A percentile compares a stretch with the other conserved stretches of the same genome.
Evolutionary conservation across 495 filamentous ascomycete genomes (phyloP).

Genomic region (Talaromyces ruber): DNA sequence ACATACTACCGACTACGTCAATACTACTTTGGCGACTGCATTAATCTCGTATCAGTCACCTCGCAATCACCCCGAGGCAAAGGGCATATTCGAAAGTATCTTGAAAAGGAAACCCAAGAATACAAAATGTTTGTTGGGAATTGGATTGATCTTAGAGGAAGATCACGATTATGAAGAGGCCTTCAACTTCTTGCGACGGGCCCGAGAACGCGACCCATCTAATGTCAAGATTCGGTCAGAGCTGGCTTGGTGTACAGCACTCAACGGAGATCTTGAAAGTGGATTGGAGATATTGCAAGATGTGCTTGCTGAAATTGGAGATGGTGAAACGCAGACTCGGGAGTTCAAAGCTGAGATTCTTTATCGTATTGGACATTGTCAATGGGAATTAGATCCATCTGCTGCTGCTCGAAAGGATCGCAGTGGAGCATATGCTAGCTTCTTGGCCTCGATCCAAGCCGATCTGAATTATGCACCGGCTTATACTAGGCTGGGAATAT

Average conservation of each 20-base stretch:
- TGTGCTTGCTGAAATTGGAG: slow-evolving; percentile 52
- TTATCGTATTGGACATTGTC: slow-evolving; percentile 80
- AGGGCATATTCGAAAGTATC: slow-evolving; percentile 68
- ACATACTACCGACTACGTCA: slow-evolving; percentile 64
- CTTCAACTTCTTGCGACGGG: slow-evolving; percentile 65
- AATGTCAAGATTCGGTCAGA: slow-evolving; percentile 76
- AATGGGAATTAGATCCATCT: slow-evolving; percentile 76
- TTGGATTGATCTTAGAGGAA: slow-evolving; percentile 86
- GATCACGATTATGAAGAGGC: slow-evolving; percentile 79
- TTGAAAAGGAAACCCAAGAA: slow-evolving; percentile 62
- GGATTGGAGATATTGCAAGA: slow-evolving; percentile 60
- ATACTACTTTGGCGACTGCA: slow-evolving; percentile 68
- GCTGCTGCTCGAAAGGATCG: slow-evolving; percentile 65
- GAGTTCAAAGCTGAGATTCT: slow-evolving; percentile 74
- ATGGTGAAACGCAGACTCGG: slow-evolving; percentile 46
- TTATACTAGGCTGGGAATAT: slow-evolving; percentile 92
- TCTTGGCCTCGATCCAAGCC: slow-evolving; percentile 73
- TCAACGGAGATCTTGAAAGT: slow-evolving; percentile 62
- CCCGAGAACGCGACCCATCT: slow-evolving; percentile 55
- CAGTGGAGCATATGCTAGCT: slow-evolving; percentile 69
- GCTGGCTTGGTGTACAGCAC: slow-evolving; percentile 79
- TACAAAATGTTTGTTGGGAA: slow-evolving; percentile 74
- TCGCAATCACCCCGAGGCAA: slow-evolving; percentile 82
- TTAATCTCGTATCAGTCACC: slow-evolving; percentile 83
- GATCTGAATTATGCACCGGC: slow-evolving; percentile 88